Base-by-base conservation (phyloP, 768 basidiomycete genomes). In the Agrocybe pediades region DNA sequence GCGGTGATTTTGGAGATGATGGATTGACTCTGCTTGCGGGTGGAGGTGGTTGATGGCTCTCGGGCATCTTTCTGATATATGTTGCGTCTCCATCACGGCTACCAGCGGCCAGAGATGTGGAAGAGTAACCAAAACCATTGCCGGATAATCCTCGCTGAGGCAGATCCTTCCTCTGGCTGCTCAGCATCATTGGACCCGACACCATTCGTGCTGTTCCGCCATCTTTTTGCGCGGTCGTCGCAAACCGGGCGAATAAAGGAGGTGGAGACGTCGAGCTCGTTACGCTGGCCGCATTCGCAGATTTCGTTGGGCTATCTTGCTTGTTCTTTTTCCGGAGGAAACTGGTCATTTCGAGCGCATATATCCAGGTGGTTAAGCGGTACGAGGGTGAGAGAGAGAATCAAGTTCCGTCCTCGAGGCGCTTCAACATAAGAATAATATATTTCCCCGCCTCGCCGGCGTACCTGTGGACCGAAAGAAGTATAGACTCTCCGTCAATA, bases 291-390 rank as follows among this genome's bases (percentile, higher is more conserved):
- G 56, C 57, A 39, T 57, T 60, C 9, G 46, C 47, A 24, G 51
- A 39, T 58, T 66, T 49, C 42, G 47, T 42, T 47, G 65, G 30
- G 56, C 54, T n/a, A 41, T 54, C 51, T 30, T 70, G 70, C 48
- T 65, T 80, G 9, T 61, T 55, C 63, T 80, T 81, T 72, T 71
- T 82, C 71, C 79, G 82, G 67, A 83, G 72, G 71, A 84, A 82
- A 65, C 75, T 75, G 60, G 79, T 76, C 82, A 84, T 83, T 66
- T 69, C 66, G 24, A 8, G 29, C 26, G 39, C 48, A 58, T 54
- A 54, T 46, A 51, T 19, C 46, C 52, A 53, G 23, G 17, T 13
- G 25, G 20, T 33, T n/a, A 7, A n/a, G 39, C 26, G 16, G 25
- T 16, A 9, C 24, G 4, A 26, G 27, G 24, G 25, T 13, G 19